Conservation (phyloP, 768 basidiomycete species). For the Rhizopogon vulgaris region DNA sequence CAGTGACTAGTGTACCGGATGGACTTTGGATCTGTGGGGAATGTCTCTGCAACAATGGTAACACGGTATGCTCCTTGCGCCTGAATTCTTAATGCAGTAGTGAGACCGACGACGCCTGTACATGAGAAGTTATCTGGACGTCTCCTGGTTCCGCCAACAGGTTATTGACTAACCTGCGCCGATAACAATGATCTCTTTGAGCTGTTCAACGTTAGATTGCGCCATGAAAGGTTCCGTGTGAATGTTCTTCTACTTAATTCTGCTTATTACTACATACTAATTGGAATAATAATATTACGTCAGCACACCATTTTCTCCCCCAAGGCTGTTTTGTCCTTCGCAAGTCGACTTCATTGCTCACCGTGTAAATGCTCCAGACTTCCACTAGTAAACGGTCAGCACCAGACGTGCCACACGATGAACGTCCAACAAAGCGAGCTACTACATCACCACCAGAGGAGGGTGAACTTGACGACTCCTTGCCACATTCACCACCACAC, state of each 20-base stretch:
- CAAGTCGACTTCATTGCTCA: background rate
- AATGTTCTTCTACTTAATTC: too few relatives aligned
- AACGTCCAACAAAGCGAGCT: conserved; percentile 48
- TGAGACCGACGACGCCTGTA: conserved; percentile 71
- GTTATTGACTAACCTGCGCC: conserved; percentile 30
- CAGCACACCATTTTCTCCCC: conserved; percentile 8
- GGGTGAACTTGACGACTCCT: conserved; percentile 70
- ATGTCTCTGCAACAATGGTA: conserved; percentile 61
- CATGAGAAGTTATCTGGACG: background rate
- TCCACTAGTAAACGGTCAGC: conserved; percentile 49
- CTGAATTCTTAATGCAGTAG: conserved; percentile 68
- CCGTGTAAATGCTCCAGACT: conserved; percentile 7
- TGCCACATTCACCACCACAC: conserved; percentile 12
- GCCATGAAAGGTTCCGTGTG: background rate
- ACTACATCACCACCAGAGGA: conserved; percentile 69
- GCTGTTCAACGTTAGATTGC: background rate
- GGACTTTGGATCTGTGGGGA: conserved; percentile 69
- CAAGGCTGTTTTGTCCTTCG: background rate
- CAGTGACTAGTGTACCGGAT: conserved; percentile 76
- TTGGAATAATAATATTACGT: conserved; percentile 3
- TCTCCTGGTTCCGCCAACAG: background rate
- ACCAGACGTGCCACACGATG: conserved; percentile 43
- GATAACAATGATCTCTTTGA: conserved; percentile 30
- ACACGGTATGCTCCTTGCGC: conserved; percentile 57
- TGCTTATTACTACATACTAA: background rate